Conservation (phyloP, 768 basidiomycete genomes). For the Solioccasus polychromus region DNA sequence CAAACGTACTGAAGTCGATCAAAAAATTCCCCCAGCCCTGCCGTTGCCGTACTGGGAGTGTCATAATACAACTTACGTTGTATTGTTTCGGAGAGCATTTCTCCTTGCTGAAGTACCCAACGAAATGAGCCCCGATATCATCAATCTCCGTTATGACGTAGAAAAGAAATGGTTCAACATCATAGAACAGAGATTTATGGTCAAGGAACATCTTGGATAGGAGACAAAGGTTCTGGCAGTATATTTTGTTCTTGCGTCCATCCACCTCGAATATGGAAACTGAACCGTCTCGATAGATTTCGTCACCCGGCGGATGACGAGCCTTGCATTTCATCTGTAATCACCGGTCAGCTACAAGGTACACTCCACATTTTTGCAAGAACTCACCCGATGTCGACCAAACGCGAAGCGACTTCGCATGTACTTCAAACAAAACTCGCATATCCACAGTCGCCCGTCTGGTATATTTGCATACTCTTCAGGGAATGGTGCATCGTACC, state of each 20-base stretch:
- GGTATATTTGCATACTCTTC: conserved; percentile 94
- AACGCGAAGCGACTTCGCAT: conserved; percentile 93
- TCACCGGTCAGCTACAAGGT: conserved; percentile 11
- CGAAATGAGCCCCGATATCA: conserved; percentile 87
- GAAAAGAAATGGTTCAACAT: conserved; percentile 98
- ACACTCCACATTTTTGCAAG: background rate
- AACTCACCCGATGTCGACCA: conserved; percentile 76
- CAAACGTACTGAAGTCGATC: conserved; percentile 87
- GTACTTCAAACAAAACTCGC: conserved; percentile 97
- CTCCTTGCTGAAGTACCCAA: conserved; percentile 99
- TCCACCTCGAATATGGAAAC: conserved; percentile 97
- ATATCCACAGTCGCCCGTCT: conserved; percentile 92
- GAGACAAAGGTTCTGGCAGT: conserved; percentile 97
- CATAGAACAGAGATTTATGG: conserved; percentile 98
- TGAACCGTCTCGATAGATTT: conserved; percentile 88
- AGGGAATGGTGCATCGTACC: conserved; percentile 99
- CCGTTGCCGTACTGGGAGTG: conserved; percentile 89
- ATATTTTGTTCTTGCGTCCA: conserved; percentile 99
- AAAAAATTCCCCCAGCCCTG: conserved; percentile 96
- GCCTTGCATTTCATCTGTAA: conserved; percentile 89
- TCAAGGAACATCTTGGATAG: conserved; percentile 99
- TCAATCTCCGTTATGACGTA: conserved; percentile 95
- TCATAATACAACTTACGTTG: conserved; percentile 99
- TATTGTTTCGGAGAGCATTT: conserved; percentile 94
- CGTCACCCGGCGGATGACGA: conserved; percentile 95